Evolutionary conservation across 192 early-diverging fungal genomes (phyloP).

Genomic region (Endogone sp.): DNA sequence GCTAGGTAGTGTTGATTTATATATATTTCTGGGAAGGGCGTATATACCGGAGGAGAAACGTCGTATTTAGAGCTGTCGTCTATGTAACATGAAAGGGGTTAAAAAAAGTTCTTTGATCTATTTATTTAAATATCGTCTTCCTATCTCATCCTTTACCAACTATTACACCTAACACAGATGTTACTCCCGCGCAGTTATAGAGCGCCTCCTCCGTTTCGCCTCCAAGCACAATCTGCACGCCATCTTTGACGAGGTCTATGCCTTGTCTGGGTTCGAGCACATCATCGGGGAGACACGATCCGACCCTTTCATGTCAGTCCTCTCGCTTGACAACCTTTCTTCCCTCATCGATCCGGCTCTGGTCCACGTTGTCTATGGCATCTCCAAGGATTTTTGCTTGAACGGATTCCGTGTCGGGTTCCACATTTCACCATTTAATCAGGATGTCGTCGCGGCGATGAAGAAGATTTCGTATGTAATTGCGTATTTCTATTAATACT

Average conservation of each 20-base stretch:
- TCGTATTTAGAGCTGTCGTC: too few species aligned
- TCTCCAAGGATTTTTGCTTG: conserved; percentile 84
- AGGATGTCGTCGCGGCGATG: conserved; percentile 31
- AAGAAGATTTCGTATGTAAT: conserved; percentile 34
- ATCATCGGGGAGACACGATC: conserved; percentile 7
- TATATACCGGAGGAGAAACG: too few species aligned
- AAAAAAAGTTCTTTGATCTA: too few species aligned
- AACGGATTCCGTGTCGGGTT: conserved; percentile 72
- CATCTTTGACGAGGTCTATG: conserved; percentile 83
- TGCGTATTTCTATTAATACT: conserved; percentile 3
- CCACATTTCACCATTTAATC: conserved; percentile 60
- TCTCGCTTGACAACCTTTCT: conserved; percentile 52
- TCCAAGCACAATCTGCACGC: conserved; percentile 57
- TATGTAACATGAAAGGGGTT: too few species aligned
- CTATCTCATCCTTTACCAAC: conserved; percentile 1
- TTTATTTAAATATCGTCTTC: too few species aligned
- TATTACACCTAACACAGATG: conserved; percentile 21
- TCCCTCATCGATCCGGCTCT: conserved; percentile 55
- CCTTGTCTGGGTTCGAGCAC: conserved; percentile 55
- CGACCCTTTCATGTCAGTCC: conserved; percentile 60
- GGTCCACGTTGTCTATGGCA: conserved; percentile 70
- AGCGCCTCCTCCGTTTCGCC: conserved; percentile 59
- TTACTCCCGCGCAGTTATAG: conserved; percentile 48
- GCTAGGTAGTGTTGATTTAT: conserved; percentile 37
- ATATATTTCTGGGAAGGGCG: too few species aligned